phyloP scores from a whole-genome alignment of 1,139 yeast species.

The Lodderomyces parapsilosis region DNA sequence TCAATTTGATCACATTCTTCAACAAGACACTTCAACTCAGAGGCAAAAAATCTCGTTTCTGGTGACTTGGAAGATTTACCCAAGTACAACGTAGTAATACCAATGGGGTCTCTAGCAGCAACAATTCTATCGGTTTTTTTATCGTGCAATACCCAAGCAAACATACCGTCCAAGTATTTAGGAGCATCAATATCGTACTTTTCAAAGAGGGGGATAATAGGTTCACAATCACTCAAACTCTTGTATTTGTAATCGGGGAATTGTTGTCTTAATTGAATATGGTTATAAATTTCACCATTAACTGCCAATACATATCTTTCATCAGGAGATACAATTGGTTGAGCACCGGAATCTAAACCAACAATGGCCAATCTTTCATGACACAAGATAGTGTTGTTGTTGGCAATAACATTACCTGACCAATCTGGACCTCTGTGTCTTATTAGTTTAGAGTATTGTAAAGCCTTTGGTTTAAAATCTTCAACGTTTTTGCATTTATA shows the following conservation, averaged over 20 bases:
- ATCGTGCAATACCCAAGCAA: conserved; percentile 92
- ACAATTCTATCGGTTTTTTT: conserved; percentile 78
- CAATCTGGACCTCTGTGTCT: conserved; percentile 99
- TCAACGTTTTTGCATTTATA: conserved; percentile 78
- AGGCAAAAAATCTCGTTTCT: conserved; percentile 81
- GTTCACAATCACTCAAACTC: conserved; percentile 94
- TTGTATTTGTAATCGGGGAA: conserved; percentile 71
- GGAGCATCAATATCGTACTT: conserved; percentile 91
- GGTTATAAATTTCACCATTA: conserved; percentile 98
- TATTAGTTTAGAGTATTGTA: conserved; percentile 85
- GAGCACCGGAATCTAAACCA: conserved; percentile 96
- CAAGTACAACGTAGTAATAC: conserved; percentile 94
- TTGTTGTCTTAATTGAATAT: conserved; percentile 79
- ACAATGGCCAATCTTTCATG: conserved; percentile 97
- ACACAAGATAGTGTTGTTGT: conserved; percentile 68
- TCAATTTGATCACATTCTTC: conserved; percentile 91
- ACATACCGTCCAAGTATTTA: conserved; percentile 94
- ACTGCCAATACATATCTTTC: conserved; percentile 76
- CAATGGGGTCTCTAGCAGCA: conserved; percentile 98
- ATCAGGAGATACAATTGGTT: conserved; percentile 85
- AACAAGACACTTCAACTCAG: conserved; percentile 88
- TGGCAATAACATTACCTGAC: conserved; percentile 84
- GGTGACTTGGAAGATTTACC: conserved; percentile 77
- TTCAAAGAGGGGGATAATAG: conserved; percentile 86
- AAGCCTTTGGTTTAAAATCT: conserved; percentile 80